Conservation (phyloP, 306 rosid genomes). For the Abrus precatorius region DNA sequence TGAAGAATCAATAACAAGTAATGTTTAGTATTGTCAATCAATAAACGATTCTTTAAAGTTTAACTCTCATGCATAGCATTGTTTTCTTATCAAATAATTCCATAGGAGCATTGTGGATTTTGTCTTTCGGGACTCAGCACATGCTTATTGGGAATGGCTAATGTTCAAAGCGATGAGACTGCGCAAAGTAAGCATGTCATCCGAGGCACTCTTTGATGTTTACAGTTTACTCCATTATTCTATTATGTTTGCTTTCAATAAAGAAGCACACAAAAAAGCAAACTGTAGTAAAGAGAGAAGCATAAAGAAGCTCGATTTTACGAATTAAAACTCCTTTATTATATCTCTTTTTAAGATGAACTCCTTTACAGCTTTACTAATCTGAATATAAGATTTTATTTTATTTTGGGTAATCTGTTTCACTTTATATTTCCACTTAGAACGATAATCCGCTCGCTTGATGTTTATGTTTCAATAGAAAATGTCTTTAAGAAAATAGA, state of each 20-base stretch:
- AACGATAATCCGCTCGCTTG: background rate
- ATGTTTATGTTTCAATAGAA: background rate
- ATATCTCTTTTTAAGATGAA: background rate
- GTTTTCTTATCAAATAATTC: too few relatives aligned
- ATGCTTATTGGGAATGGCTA: background rate
- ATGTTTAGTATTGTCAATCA: background rate
- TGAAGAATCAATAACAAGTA: background rate
- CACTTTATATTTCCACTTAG: background rate
- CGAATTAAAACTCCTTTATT: background rate
- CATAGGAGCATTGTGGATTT: too few relatives aligned
- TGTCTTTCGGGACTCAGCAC: background rate
- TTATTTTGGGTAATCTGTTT: background rate
- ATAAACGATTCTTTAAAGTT: background rate
- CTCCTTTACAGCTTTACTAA: background rate
- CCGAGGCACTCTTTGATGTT: background rate
- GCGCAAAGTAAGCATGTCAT: background rate
- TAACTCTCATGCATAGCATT: too few relatives aligned
- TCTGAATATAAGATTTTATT: background rate
- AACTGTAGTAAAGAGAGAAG: background rate
- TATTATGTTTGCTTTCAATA: too few relatives aligned
- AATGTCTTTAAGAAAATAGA: background rate
- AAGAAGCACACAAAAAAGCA: too few relatives aligned
- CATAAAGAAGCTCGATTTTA: background rate
- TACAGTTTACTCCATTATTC: too few relatives aligned
- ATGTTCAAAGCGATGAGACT: slow-evolving; percentile 1